Percentiles rank a stretch among this genome's conserved stretches.
Evolutionary conservation across 2,329 filamentous ascomycete species (phyloP).

Genomic region (Aureobasidium sp.): DNA sequence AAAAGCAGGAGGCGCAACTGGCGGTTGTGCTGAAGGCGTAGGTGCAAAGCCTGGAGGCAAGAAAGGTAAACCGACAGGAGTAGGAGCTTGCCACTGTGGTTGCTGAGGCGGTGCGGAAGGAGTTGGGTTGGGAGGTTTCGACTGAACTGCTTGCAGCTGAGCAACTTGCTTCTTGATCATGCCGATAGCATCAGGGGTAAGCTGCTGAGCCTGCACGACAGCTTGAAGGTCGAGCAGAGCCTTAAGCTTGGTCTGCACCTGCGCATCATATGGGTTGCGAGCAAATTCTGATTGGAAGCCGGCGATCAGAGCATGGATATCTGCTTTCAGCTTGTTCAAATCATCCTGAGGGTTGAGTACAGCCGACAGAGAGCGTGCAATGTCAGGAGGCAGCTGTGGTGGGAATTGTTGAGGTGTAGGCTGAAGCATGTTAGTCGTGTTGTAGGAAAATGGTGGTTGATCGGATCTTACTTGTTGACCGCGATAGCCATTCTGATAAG

Average conservation of each 20-base stretch:
- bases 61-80: conserved; percentile 19
- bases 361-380: conserved; percentile 17
- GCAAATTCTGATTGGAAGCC: conserved; percentile 68
- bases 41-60: conserved; percentile 24
- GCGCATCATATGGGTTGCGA: conserved; percentile 66
- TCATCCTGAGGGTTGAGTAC: conserved; percentile 22
- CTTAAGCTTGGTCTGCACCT: conserved; percentile 71
- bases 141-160: conserved; percentile 61
- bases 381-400: conserved; percentile 18
- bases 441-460: background rate
- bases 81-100: conserved; percentile 26
- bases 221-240: conserved; percentile 79
- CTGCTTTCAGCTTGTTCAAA: conserved; percentile 65
- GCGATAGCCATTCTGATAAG: conserved; percentile 30
- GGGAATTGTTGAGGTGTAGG: conserved; percentile 13
- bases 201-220: conserved; percentile 67
- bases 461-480: conserved; percentile 29
- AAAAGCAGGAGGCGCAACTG: conserved; percentile 24
- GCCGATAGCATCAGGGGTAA: conserved; percentile 74
- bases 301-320: conserved; percentile 72
- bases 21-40: conserved; percentile 20
- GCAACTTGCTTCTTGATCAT: conserved; percentile 80
- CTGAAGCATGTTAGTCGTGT: conserved; percentile 9
- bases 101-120: conserved; percentile 25
- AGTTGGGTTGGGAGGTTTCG: conserved; percentile 35